phyloP scores from a whole-genome alignment of 192 early-diverging fungal species.

The Podila epicladia region DNA sequence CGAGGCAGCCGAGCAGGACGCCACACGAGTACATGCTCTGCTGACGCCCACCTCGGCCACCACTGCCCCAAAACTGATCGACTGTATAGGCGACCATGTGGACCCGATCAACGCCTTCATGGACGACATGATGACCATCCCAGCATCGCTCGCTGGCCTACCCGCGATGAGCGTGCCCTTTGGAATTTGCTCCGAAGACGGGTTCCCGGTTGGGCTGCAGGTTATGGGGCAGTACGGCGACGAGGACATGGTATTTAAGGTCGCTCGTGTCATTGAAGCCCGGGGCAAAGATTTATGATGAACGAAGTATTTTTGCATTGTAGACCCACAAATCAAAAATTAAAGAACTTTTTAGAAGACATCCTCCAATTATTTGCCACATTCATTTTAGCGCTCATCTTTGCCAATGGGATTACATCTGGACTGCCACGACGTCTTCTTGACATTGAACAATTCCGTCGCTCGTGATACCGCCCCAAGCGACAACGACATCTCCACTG shows the following conservation, averaged over 20 bases:
- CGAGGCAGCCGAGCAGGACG: not conserved
- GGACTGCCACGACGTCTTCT: no score
- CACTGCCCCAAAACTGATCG: slow-evolving; percentile 70
- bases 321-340: not conserved
- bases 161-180: slow-evolving; percentile 77
- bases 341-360: no score
- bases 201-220: slow-evolving; percentile 85
- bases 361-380: no score
- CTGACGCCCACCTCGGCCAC: slow-evolving; percentile 82
- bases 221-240: slow-evolving; percentile 88
- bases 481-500: no score
- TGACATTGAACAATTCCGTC: no score
- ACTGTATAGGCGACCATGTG: slow-evolving; percentile 27
- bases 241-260: slow-evolving; percentile 68
- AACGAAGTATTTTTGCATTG: not conserved
- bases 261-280: slow-evolving; percentile 54
- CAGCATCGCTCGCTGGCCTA: slow-evolving; percentile 86
- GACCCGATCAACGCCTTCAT: slow-evolving; percentile 70
- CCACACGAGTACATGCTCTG: slow-evolving; percentile 70
- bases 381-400: no score
- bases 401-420: no score
- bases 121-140: slow-evolving; percentile 91
- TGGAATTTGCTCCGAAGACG: slow-evolving; percentile 51
- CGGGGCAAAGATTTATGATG: slow-evolving; percentile 5
- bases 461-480: no score